Conservation (phyloP, 73 alveolate genomes). For the Paramecium biaurelia region DNA sequence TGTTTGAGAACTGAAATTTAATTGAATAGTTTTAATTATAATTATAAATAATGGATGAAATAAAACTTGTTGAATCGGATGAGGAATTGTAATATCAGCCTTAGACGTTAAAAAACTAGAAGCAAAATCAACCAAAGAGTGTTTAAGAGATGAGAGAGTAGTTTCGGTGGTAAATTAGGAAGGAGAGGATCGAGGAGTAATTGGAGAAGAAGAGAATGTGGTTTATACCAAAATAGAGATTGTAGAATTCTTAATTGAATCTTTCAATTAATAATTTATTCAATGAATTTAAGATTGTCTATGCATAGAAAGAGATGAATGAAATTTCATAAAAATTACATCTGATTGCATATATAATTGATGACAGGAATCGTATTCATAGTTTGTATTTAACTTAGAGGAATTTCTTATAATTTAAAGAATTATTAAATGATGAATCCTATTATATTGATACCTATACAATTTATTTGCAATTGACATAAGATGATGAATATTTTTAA, state of each 20-base stretch:
- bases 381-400: slow-evolving; percentile 28
- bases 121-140: background rate
- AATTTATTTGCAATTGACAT: background rate
- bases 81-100: background rate
- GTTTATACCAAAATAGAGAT: slow-evolving; percentile 21
- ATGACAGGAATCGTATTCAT: background rate
- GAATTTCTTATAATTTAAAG: slow-evolving; percentile 11
- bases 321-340: background rate
- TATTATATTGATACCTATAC: slow-evolving; percentile 8
- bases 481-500: slow-evolving; percentile 31
- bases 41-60: slow-evolving; percentile 23
- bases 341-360: background rate
- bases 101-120: background rate
- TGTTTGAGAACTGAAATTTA: background rate
- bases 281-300: background rate
- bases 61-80: slow-evolving; percentile 26
- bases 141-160: slow-evolving; percentile 24
- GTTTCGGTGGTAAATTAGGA: slow-evolving; percentile 9
- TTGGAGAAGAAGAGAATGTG: slow-evolving; percentile 43
- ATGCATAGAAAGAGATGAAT: background rate
- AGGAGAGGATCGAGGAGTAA: background rate
- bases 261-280: background rate
- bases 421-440: background rate
- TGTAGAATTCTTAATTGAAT: background rate
- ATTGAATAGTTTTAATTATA: background rate